A percentile compares a stretch with the other conserved stretches of the same genome.
phyloP scores from a whole-genome alignment of 164 flowering plant species.

The Nymphaea colorata region DNA sequence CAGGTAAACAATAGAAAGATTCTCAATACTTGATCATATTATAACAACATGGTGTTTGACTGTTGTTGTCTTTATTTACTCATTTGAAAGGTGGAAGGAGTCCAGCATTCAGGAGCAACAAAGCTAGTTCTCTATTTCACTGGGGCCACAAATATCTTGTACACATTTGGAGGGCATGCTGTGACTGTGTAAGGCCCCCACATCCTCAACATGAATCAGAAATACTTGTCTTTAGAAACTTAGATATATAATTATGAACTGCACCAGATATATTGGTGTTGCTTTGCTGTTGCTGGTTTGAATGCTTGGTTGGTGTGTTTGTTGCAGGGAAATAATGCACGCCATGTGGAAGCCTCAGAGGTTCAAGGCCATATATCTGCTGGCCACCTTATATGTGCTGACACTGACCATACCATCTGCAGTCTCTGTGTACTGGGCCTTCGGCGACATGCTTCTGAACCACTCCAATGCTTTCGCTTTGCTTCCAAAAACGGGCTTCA shows the following conservation, averaged over 20 bases:
- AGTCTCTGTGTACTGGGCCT: conserved; percentile 71
- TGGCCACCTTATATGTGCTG: conserved; percentile 70
- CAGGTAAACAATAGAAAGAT: conserved; percentile 28
- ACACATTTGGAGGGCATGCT: conserved; percentile 99
- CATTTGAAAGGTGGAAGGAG: conserved; percentile 60
- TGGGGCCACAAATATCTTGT: conserved; percentile 99
- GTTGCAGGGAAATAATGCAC: conserved; percentile 73
- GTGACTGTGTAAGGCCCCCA: conserved; percentile 75
- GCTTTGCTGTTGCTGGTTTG: too few relatives aligned
- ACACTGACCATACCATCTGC: conserved; percentile 82
- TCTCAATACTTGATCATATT: too few relatives aligned
- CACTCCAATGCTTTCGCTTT: conserved; percentile 76
- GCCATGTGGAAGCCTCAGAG: conserved; percentile 92
- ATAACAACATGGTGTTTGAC: too few relatives aligned
- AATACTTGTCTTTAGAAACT: too few relatives aligned
- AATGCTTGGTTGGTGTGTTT: too few relatives aligned
- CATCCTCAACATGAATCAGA: too few relatives aligned
- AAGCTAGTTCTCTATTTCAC: conserved; percentile 93
- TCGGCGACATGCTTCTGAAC: conserved; percentile 63
- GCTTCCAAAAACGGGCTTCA: conserved; percentile 45
- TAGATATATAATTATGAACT: too few relatives aligned
- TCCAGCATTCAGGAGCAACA: conserved; percentile 86
- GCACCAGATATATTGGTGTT: too few relatives aligned
- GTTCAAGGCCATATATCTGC: conserved; percentile 59
- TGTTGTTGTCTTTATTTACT: too few relatives aligned